Conservation (phyloP, 2,329 filamentous ascomycete species). For the Pyricularia sp. region DNA sequence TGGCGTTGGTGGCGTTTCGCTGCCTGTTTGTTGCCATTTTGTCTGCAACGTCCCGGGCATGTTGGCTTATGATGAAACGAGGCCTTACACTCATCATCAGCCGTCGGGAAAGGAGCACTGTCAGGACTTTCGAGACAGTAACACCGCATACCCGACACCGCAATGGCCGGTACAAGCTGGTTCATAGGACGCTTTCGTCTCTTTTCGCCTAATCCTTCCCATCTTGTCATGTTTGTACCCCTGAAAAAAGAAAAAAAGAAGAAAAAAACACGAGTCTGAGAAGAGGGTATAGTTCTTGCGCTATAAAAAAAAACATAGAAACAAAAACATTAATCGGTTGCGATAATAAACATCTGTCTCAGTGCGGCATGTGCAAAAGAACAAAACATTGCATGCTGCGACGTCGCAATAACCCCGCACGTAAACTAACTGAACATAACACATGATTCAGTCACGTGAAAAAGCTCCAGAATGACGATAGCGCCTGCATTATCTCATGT, state of each 20-base stretch:
- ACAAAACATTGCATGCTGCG: not conserved
- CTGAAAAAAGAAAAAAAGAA: too few species aligned
- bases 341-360: not conserved
- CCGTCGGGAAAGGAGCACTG: not conserved
- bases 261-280: not conserved
- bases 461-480: not conserved
- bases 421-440: not conserved
- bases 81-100: not conserved
- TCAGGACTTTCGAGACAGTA: not conserved
- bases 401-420: not conserved
- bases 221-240: not conserved
- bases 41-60: not conserved
- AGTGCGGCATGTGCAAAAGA: not conserved
- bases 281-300: not conserved
- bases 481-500: not conserved
- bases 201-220: not conserved
- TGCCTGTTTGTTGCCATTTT: not conserved
- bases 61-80: not conserved
- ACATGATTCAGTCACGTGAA: not conserved
- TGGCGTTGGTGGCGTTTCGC: not conserved
- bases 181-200: not conserved
- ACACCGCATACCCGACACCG: not conserved
- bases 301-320: not conserved
- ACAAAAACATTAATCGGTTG: not conserved
- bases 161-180: not conserved